phyloP scores from a whole-genome alignment of 2,329 filamentous ascomycete species.

The Talaromyces sp. region DNA sequence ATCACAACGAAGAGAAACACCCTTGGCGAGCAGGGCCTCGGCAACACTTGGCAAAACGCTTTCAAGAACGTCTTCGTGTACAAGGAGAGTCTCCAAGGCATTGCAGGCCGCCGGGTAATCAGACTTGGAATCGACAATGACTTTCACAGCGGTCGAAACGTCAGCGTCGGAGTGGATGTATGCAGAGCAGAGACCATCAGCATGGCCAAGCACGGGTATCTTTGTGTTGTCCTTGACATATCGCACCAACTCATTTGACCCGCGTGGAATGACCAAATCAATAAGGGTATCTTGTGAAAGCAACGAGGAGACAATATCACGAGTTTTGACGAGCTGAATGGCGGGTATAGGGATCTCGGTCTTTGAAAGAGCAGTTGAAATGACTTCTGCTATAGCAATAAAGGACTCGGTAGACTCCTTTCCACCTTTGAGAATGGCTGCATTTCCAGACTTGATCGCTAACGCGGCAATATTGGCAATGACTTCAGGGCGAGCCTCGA shows the following conservation, averaged over 20 bases:
- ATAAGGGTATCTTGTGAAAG: conserved; percentile 82
- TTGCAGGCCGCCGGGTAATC: conserved; percentile 97
- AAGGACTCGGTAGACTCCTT: conserved; percentile 98
- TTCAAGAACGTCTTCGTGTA: conserved; percentile 68
- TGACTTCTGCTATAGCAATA: conserved; percentile 79
- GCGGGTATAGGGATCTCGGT: conserved; percentile 80
- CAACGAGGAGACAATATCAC: conserved; percentile 86
- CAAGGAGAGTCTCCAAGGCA: conserved; percentile 84
- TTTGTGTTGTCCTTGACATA: conserved; percentile 88
- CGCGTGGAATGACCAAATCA: conserved; percentile 91
- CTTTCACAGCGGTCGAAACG: conserved; percentile 65
- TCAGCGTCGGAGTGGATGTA: conserved; percentile 83
- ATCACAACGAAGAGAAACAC: conserved; percentile 83
- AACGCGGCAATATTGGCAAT: conserved; percentile 97
- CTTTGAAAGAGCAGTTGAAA: conserved; percentile 70
- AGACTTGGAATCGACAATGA: conserved; percentile 88
- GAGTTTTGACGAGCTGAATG: conserved; percentile 89
- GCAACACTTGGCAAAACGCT: conserved; percentile 71
- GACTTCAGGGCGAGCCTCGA: conserved; percentile 95
- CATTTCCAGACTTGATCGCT: conserved; percentile 95
- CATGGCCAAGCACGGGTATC: conserved; percentile 94
- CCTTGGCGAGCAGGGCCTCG: conserved; percentile 69
- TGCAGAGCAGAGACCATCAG: conserved; percentile 85
- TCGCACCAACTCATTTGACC: conserved; percentile 83
- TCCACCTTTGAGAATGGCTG: conserved; percentile 93